phyloP scores from a whole-genome alignment of 2,329 filamentous ascomycete species.

The Nothophaeocryptopus gaeumannii region DNA sequence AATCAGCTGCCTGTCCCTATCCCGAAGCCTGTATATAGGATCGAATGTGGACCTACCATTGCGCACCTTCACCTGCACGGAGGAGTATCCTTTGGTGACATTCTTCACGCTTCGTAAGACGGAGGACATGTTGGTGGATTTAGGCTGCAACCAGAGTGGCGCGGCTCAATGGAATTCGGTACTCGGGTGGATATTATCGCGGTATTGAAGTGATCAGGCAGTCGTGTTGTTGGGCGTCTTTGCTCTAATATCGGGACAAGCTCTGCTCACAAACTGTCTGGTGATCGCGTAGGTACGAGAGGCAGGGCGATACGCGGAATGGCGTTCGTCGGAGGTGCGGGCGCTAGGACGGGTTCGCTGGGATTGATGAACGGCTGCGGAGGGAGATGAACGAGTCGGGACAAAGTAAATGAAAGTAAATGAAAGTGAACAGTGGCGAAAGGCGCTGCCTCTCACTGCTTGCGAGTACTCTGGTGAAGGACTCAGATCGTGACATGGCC shows the following conservation, averaged over 20 bases:
- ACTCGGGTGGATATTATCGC: neutral
- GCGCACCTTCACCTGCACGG: slow-evolving; percentile 94
- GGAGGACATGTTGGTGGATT: slow-evolving; percentile 72
- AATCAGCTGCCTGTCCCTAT: slow-evolving; percentile 24
- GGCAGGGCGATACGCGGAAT: slow-evolving; percentile 1
- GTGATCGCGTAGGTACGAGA: too few relatives aligned
- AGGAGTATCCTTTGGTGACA: slow-evolving; percentile 97
- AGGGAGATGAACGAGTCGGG: too few relatives aligned
- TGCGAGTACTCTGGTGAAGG: too few relatives aligned
- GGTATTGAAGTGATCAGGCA: neutral
- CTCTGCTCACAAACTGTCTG: too few relatives aligned
- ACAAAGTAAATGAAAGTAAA: too few relatives aligned
- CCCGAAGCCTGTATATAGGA: slow-evolving; percentile 23
- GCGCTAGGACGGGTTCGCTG: neutral
- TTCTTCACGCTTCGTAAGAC: slow-evolving; percentile 98
- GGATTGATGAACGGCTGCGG: neutral
- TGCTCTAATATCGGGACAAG: too few relatives aligned
- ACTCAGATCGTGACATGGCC: too few relatives aligned
- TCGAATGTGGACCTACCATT: slow-evolving; percentile 66
- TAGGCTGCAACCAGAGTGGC: slow-evolving; percentile 18
- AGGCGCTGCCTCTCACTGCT: too few relatives aligned
- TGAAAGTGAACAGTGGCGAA: too few relatives aligned
- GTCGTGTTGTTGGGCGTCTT: too few relatives aligned
- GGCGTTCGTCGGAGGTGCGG: neutral
- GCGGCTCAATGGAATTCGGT: slow-evolving; percentile 6